Evolutionary conservation across 73 alveolate species (phyloP).

Genomic region (Diophrys appendiculata): DNA sequence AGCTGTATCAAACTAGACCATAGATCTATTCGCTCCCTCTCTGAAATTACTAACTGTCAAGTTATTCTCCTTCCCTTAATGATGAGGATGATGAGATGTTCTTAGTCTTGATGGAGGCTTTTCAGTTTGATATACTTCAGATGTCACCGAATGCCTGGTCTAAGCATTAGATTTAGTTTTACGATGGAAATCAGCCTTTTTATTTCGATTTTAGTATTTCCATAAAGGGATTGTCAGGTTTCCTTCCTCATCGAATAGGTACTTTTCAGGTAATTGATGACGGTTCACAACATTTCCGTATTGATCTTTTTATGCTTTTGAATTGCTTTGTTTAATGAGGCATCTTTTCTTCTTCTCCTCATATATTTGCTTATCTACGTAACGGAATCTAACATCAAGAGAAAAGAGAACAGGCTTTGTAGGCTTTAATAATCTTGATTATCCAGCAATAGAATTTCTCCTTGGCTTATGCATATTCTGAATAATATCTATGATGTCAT

Average conservation of each 20-base stretch:
- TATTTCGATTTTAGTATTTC: neutral
- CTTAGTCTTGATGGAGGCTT: neutral
- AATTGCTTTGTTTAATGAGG: neutral
- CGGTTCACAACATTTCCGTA: slow-evolving; percentile 7
- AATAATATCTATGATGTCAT: neutral
- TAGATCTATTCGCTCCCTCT: neutral
- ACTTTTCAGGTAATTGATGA: neutral
- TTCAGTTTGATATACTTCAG: too few relatives aligned
- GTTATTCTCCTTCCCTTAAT: too few relatives aligned
- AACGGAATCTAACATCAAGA: slow-evolving; percentile 49
- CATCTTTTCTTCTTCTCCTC: slow-evolving; percentile 28
- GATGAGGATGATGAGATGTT: neutral
- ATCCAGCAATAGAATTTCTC: neutral
- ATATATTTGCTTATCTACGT: slow-evolving; percentile 41
- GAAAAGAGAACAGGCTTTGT: slow-evolving; percentile 47
- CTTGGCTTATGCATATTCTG: neutral
- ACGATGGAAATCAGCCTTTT: neutral
- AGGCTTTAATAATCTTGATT: slow-evolving; percentile 12
- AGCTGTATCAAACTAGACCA: neutral
- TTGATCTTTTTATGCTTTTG: neutral
- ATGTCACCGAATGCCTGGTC: too few relatives aligned
- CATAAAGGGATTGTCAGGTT: neutral
- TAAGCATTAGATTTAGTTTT: too few relatives aligned
- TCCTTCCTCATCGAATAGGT: neutral
- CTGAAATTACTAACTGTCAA: neutral